phyloP scores from a whole-genome alignment of 1,139 yeast genomes.

The Meyerozyma carpophila region DNA sequence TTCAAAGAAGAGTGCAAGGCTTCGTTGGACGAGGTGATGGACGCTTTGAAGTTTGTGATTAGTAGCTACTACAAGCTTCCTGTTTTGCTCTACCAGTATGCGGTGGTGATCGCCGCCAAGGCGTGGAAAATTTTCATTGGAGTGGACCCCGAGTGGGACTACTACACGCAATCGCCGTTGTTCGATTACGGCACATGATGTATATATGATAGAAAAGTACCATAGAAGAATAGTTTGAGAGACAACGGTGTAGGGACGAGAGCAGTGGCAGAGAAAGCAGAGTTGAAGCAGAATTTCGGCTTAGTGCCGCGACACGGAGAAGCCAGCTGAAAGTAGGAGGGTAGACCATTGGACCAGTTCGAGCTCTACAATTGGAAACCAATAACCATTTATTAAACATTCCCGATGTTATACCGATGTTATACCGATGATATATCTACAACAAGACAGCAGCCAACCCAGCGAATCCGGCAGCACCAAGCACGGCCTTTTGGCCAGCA shows the following conservation, averaged over 20 bases:
- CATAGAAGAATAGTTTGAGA: too few relatives aligned
- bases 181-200: background rate
- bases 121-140: slow-evolving; percentile 81
- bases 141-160: slow-evolving; percentile 1
- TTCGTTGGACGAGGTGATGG: slow-evolving; percentile 52
- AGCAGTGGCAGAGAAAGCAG: too few relatives aligned
- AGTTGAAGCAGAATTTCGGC: too few relatives aligned
- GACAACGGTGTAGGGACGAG: too few relatives aligned
- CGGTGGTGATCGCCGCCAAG: slow-evolving; percentile 43
- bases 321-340: too few relatives aligned
- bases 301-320: too few relatives aligned
- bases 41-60: slow-evolving; percentile 64
- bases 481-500: slow-evolving; percentile 20
- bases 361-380: background rate
- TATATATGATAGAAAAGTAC: background rate
- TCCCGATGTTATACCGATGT: background rate
- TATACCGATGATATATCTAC: slow-evolving; percentile 13
- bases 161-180: slow-evolving; percentile 1
- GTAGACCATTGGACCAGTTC: too few relatives aligned
- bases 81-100: slow-evolving; percentile 45
- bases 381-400: background rate
- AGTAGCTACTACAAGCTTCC: slow-evolving; percentile 72
- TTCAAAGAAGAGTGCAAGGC: slow-evolving; percentile 41
- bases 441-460: slow-evolving; percentile 41
- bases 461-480: slow-evolving; percentile 40